Percentiles rank a stretch among this genome's conserved stretches.
Evolutionary conservation across 805 yeast species (phyloP).

Genomic region (Candida ulmi): DNA sequence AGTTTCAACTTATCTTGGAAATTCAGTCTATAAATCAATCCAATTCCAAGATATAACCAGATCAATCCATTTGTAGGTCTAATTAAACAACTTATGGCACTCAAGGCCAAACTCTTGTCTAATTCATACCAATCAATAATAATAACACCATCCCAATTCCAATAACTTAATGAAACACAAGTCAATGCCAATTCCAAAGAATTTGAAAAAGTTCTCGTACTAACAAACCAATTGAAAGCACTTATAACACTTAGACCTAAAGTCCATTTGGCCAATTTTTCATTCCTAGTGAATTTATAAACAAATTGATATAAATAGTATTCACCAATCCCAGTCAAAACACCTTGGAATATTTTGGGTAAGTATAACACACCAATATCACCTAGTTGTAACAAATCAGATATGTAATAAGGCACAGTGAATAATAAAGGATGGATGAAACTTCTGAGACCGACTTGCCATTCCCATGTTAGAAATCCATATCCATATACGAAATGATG

Average conservation of each 20-base stretch:
- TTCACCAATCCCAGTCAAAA: constrained; percentile 71
- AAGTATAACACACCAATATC: constrained; percentile 36
- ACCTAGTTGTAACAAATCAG: constrained; percentile 27
- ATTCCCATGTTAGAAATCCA: constrained; percentile 93
- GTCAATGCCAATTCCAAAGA: constrained; percentile 73
- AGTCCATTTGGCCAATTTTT: constrained; percentile 33
- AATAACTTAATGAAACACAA: constrained; percentile 54
- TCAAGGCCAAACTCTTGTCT: constrained; percentile 40
- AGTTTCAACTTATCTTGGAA: constrained; percentile 11
- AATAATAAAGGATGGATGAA: constrained; percentile 76
- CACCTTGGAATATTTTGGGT: constrained; percentile 69
- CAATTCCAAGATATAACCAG: constrained; percentile 62
- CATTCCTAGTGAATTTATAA: constrained; percentile 26
- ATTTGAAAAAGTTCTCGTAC: constrained; percentile 83
- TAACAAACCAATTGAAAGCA: constrained; percentile 76
- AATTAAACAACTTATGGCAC: constrained; percentile 58
- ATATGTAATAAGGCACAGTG: constrained; percentile 35
- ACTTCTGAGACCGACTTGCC: constrained; percentile 72
- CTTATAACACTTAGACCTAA: constrained; percentile 50
- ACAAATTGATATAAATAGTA: constrained; percentile 47
- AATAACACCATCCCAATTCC: constrained; percentile 55
- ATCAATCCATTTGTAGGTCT: constrained; percentile 81
- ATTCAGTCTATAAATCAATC: constrained; percentile 7
- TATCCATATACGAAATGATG: constrained; percentile 67
- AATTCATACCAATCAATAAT: constrained; percentile 19